Conservation (phyloP, 2,329 filamentous ascomycete genomes). For the Fusarium hainanense region DNA sequence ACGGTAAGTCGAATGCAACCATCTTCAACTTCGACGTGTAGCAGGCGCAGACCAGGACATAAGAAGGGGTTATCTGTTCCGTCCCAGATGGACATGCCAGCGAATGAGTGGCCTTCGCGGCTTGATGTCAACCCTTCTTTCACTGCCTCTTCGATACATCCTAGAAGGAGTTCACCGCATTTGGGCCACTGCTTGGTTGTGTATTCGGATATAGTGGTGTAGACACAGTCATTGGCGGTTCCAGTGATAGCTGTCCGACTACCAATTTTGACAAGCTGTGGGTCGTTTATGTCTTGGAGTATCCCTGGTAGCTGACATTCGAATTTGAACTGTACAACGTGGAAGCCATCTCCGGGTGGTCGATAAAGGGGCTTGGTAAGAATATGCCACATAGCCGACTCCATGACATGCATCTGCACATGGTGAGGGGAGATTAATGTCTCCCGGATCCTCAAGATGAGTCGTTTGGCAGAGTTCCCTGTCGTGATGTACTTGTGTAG, state of each 20-base stretch:
- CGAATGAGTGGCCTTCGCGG: conserved; percentile 42
- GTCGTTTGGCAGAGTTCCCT: conserved; percentile 45
- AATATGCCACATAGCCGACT: conserved; percentile 53
- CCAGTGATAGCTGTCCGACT: conserved; percentile 51
- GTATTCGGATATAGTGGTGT: conserved; percentile 51
- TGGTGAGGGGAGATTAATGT: conserved; percentile 50
- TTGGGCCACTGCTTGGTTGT: conserved; percentile 49
- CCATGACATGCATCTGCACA: conserved; percentile 53
- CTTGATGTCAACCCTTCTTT: conserved; percentile 44
- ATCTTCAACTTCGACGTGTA: conserved; percentile 52
- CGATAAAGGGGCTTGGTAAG: conserved; percentile 47
- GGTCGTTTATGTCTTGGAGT: conserved; percentile 46
- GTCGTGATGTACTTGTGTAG: conserved; percentile 47
- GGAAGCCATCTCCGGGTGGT: conserved; percentile 51
- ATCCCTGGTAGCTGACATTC: conserved; percentile 50
- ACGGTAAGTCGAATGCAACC: conserved; percentile 49
- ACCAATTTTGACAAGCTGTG: conserved; percentile 46
- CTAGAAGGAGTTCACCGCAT: conserved; percentile 47
- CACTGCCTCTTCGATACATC: conserved; percentile 50
- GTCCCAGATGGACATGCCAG: conserved; percentile 53
- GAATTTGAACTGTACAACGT: conserved; percentile 52
- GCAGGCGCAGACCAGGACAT: conserved; percentile 49
- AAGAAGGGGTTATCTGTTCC: conserved; percentile 42
- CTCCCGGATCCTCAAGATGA: conserved; percentile 48
- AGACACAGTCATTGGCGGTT: conserved; percentile 49